Evolutionary conservation across 495 filamentous ascomycete species (phyloP).

Genomic region (Podospora conica): DNA sequence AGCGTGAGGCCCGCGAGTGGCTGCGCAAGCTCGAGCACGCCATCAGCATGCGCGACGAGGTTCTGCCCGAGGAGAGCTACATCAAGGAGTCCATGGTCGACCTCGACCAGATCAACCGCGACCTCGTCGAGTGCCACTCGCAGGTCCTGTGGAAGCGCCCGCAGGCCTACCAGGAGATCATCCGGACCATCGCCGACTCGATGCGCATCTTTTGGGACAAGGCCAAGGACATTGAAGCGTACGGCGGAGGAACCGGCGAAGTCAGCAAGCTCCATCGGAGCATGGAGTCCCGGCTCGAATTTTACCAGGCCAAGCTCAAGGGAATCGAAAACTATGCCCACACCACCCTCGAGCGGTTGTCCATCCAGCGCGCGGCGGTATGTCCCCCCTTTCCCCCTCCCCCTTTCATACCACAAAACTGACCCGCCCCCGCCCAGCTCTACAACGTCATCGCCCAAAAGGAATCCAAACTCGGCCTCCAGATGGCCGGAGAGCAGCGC

Average conservation of each 20-base stretch:
- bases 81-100: conserved; percentile 43
- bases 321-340: conserved; percentile 52
- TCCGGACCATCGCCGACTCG: conserved; percentile 35
- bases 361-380: conserved; percentile 50
- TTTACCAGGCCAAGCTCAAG: conserved; percentile 48
- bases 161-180: conserved; percentile 50
- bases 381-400: conserved; percentile 15
- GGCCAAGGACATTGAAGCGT: conserved; percentile 10
- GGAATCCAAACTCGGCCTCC: conserved; percentile 49
- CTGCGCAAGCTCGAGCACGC: conserved; percentile 49
- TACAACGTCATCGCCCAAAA: conserved; percentile 56
- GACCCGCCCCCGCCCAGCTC: conserved; percentile 22
- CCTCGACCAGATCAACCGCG: conserved; percentile 49
- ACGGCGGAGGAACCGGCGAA: conserved; percentile 19
- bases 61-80: conserved; percentile 42
- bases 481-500: conserved; percentile 52
- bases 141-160: conserved; percentile 54
- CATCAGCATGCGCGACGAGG: conserved; percentile 50
- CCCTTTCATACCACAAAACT: background rate
- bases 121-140: conserved; percentile 52
- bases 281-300: conserved; percentile 45
- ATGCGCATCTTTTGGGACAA: conserved; percentile 38
- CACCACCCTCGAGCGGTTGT: conserved; percentile 46
- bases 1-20: conserved; percentile 52
- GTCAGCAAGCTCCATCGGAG: conserved; percentile 37